phyloP scores from a whole-genome alignment of 169 alveolate genomes.

The Plasmodium ovale region DNA sequence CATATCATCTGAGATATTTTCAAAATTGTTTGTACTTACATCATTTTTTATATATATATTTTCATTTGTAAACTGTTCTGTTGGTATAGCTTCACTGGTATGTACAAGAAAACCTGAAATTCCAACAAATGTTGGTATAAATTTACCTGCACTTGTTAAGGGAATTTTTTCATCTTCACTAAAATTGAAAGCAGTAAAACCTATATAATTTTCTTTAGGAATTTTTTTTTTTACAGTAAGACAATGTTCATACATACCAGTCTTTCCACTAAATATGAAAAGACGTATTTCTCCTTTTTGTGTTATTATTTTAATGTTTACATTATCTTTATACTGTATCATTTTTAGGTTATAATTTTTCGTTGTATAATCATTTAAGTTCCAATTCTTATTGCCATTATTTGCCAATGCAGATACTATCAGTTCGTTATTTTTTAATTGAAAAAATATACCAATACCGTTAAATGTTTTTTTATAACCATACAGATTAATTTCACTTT shows the following conservation, averaged over 20 bases:
- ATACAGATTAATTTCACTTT: constrained; percentile 17
- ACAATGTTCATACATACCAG: constrained; percentile 16
- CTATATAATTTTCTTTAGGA: constrained; percentile 51
- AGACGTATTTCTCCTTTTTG: constrained; percentile 27
- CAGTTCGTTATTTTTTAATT: constrained; percentile 21
- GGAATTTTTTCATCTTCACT: constrained; percentile 22
- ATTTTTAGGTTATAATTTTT: not conserved
- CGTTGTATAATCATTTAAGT: not conserved
- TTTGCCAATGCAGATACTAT: constrained; percentile 21
- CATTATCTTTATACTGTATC: not conserved
- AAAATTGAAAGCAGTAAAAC: constrained; percentile 46
- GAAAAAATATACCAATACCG: constrained; percentile 56
- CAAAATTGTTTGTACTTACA: not conserved
- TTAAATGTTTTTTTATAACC: constrained; percentile 48
- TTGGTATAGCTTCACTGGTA: not conserved
- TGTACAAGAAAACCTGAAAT: constrained; percentile 7
- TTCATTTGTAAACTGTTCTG: not conserved
- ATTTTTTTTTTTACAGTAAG: constrained; percentile 28
- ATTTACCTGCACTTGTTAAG: not conserved
- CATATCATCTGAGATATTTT: not conserved
- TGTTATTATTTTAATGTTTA: constrained; percentile 10
- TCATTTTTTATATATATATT: not conserved
- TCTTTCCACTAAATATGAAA: constrained; percentile 6
- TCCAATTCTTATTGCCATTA: constrained; percentile 17
- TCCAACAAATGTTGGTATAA: constrained; percentile 63